Percentiles rank a stretch among this genome's conserved stretches.
Evolutionary conservation across 768 basidiomycete species (phyloP).

Genomic region (Leucocoprinus sp.): DNA sequence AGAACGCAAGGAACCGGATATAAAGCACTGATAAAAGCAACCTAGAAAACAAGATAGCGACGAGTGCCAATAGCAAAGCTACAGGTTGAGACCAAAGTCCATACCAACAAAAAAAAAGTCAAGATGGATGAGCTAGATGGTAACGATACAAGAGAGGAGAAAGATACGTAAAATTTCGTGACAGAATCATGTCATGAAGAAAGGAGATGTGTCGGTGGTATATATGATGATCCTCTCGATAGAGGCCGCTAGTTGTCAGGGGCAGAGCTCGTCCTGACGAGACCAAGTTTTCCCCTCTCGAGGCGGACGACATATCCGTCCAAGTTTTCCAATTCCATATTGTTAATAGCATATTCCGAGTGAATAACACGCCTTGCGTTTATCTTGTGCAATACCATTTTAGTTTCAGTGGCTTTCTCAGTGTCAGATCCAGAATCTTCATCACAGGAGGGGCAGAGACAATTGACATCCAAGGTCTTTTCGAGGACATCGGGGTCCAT

Average conservation of each 20-base stretch:
- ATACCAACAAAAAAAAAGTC: not conserved
- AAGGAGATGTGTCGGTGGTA: not conserved
- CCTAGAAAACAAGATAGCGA: conserved; percentile 6
- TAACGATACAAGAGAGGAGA: conserved; percentile 6
- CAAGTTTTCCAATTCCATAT: conserved; percentile 58
- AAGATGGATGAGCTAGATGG: not conserved
- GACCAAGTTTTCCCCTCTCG: conserved; percentile 46
- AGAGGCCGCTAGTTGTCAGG: not conserved
- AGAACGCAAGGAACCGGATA: not conserved
- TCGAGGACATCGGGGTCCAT: conserved; percentile 37
- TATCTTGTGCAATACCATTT: conserved; percentile 55
- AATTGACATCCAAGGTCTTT: conserved; percentile 19
- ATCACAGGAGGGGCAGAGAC: conserved; percentile 14
- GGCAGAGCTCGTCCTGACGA: conserved; percentile 20
- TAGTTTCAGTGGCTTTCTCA: conserved; percentile 33
- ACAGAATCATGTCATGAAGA: not conserved
- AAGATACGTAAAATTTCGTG: not conserved
- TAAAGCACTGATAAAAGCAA: conserved; percentile 1
- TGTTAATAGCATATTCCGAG: conserved; percentile 58
- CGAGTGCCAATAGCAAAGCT: conserved; percentile 2
- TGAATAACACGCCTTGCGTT: conserved; percentile 67
- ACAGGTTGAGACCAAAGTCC: not conserved
- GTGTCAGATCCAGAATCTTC: conserved; percentile 23
- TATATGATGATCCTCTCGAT: not conserved
- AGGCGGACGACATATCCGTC: conserved; percentile 52